A percentile compares a stretch with the other conserved stretches of the same genome.
Conservation (phyloP, 306 rosid genomes). For the Argentina anserina region DNA sequence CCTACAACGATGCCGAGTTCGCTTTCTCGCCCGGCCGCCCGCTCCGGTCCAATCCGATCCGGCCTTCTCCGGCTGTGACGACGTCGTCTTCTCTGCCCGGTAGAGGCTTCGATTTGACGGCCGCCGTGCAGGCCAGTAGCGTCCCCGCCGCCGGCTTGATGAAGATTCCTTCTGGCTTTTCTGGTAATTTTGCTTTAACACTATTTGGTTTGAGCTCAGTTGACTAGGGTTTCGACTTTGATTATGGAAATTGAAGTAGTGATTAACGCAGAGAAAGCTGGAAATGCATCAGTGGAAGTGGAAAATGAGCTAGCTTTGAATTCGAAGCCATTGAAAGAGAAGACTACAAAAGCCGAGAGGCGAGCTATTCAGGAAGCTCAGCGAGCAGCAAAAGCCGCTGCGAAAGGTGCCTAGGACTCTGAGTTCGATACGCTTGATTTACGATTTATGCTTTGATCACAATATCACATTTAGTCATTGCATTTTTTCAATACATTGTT, state of each 20-base stretch:
- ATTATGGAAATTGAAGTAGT: not conserved
- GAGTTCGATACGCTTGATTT: not conserved
- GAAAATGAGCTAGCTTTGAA: slow-evolving; percentile 28
- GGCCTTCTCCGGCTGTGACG: slow-evolving; percentile 30
- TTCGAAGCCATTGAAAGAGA: slow-evolving; percentile 50
- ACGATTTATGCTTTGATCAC: not conserved
- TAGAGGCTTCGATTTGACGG: slow-evolving; percentile 40
- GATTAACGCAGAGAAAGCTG: slow-evolving; percentile 44
- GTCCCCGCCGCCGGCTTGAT: slow-evolving; percentile 59
- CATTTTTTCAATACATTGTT: slow-evolving; percentile 1
- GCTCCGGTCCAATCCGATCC: slow-evolving; percentile 30
- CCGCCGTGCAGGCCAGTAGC: slow-evolving; percentile 28
- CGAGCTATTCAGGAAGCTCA: slow-evolving; percentile 88
- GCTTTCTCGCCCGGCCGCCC: slow-evolving; percentile 37
- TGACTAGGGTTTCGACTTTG: not conserved
- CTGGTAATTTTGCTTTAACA: slow-evolving; percentile 29
- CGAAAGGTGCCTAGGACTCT: slow-evolving; percentile 52
- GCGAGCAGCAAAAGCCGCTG: slow-evolving; percentile 77
- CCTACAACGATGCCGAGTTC: slow-evolving; percentile 14
- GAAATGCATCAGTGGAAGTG: slow-evolving; percentile 34
- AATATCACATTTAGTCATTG: not conserved
- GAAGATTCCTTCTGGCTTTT: slow-evolving; percentile 37
- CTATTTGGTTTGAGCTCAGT: not conserved
- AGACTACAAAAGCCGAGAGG: slow-evolving; percentile 79
- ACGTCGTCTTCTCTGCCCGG: slow-evolving; percentile 43